Percentiles rank a stretch among this genome's conserved stretches.
These are phyloP conservation scores for Lipomyces mesembrius DNA, from an alignment of 805 yeast genomes.

Conservation along the genomic window DNA sequence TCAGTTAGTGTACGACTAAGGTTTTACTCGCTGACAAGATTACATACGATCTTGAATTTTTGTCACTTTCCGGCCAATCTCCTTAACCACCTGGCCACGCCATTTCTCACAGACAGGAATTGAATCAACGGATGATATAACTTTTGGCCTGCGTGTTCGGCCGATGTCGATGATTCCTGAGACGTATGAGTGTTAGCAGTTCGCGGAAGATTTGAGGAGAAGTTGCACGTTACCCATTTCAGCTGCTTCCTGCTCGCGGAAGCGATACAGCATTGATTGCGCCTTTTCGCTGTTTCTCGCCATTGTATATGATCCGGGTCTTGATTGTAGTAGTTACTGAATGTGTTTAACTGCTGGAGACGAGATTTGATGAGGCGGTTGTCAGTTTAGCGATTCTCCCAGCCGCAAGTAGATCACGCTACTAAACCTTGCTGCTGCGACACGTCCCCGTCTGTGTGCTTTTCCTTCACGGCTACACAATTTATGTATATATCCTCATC, in stretches of 20 bases:
- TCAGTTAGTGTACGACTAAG: not conserved
- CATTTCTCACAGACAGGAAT: constrained; percentile 72
- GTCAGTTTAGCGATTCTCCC: too few relatives aligned
- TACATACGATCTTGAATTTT: constrained; percentile 61
- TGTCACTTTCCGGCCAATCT: constrained; percentile 64
- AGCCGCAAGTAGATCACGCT: too few relatives aligned
- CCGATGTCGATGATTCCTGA: constrained; percentile 56
- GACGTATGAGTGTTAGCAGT: not conserved
- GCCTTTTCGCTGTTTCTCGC: constrained; percentile 79
- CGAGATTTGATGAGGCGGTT: not conserved
- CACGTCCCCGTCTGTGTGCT: not conserved
- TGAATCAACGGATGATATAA: constrained; percentile 56
- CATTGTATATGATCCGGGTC: constrained; percentile 52
- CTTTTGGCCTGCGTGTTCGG: constrained; percentile 63
- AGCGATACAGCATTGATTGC: constrained; percentile 68
- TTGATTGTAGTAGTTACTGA: not conserved
- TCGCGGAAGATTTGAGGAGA: not conserved
- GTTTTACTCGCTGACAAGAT: constrained; percentile 11
- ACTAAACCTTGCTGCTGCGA: too few relatives aligned
- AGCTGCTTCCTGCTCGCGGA: constrained; percentile 63
- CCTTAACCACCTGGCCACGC: constrained; percentile 64
- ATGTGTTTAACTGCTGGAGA: not conserved
- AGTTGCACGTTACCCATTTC: constrained; percentile 52
- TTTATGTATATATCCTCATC: not conserved
- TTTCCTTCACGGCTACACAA: not conserved